Base-by-base conservation (phyloP, 176 grass and related monocot genomes). In the Aegilops bicornis region DNA sequence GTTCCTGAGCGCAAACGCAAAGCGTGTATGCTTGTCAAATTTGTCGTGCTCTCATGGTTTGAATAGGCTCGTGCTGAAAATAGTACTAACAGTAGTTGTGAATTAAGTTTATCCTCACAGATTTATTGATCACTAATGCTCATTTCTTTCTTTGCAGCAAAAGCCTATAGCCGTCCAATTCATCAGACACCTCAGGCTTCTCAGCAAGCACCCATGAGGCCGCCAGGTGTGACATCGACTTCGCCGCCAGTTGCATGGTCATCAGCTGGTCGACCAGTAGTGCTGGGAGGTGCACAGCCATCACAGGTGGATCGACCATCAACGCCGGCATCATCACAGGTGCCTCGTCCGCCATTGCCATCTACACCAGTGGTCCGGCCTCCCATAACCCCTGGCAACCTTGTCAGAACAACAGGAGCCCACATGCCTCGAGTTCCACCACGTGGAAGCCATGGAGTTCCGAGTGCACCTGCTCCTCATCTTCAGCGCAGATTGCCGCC, bases 401-500 rank as follows among this genome's bases (percentile, higher is more conserved):
- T 69, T 23, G 32, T 82, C 29, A 83, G 76, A 81, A 52, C 86
- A 47, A 69, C 89, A 48, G 75, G 81, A 62, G 29, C 35, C 24
- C 66, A 77, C 37, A 86, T 40, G 20, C 70, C 89, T 59, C 56
- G 19, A 77, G 74, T 17, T 84, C 20, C 88, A 69, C 39, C 88
- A 50, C 69, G 39, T 62, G 35, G 82, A 79, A 84, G 35, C 83
- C 69, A 74, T 88, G 86, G 82, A 78, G 81, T 59, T 59, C 19
- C 79, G 42, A 88, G 92, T 48, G 82, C 93, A 7, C 90, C 90
- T 82, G 86, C 93, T 79, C 93, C 93, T 43, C 93, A 95, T 90
- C 93, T 95, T 39, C 88, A 92, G 81, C 73, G 84, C n/a, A 88
- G 81, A 58, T 56, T 71, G 65, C 70, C 13, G 30, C 73, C 85